A percentile compares a stretch with the other conserved stretches of the same genome.
These are phyloP conservation scores for Lipomyces anomalus DNA, from an alignment of 805 yeast species.

Conservation along the genomic window DNA sequence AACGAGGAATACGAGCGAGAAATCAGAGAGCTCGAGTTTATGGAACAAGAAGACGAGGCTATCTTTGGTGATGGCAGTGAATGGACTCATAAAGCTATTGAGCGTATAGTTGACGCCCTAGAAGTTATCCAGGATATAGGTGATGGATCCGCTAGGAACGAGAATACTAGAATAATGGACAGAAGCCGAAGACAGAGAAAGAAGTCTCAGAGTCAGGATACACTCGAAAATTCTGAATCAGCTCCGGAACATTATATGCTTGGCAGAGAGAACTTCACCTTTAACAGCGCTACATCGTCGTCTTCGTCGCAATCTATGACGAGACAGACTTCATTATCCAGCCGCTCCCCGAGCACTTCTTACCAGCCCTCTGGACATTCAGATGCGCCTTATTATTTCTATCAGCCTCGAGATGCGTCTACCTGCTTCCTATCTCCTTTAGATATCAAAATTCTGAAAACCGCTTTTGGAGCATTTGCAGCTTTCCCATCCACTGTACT, in stretches of 20 bases:
- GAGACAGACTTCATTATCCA: conserved; percentile 4
- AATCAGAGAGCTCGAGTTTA: conserved; percentile 45
- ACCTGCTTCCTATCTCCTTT: conserved; percentile 67
- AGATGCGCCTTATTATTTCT: conserved; percentile 54
- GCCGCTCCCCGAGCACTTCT: conserved; percentile 6
- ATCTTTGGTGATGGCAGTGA: conserved; percentile 56
- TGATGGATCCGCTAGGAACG: conserved; percentile 7
- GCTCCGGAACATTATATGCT: conserved; percentile 6
- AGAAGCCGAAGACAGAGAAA: conserved; percentile 5
- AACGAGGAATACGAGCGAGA: conserved; percentile 55
- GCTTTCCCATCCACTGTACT: conserved; percentile 62
- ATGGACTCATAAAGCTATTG: conserved; percentile 50
- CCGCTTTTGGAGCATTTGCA: conserved; percentile 56
- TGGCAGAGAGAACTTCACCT: background rate
- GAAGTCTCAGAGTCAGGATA: background rate
- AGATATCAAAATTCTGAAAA: conserved; percentile 67
- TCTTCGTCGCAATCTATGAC: background rate
- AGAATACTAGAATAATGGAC: background rate
- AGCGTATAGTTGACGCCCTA: conserved; percentile 47
- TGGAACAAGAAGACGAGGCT: conserved; percentile 51
- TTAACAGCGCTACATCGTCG: conserved; percentile 4
- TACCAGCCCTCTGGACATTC: conserved; percentile 3
- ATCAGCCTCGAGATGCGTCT: conserved; percentile 68
- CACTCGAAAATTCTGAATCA: background rate
- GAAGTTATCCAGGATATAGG: conserved; percentile 35